A percentile compares a stretch with the other conserved stretches of the same genome.
phyloP scores from a whole-genome alignment of 805 yeast species.

The Candida railenensis region DNA sequence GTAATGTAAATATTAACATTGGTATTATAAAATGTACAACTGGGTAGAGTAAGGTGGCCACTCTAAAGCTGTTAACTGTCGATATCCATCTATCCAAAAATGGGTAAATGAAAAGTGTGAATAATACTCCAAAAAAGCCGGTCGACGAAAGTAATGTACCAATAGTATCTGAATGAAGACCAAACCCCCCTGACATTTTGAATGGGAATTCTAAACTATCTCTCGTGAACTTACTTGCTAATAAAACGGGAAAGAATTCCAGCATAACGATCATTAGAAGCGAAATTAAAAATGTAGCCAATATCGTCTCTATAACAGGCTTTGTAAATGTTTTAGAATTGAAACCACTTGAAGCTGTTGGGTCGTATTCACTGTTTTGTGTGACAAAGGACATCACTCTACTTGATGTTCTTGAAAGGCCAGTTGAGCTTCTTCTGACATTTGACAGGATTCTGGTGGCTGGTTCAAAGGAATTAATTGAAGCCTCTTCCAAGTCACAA shows the following conservation, averaged over 20 bases:
- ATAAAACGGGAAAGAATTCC: constrained; percentile 56
- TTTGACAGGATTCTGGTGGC: neutral
- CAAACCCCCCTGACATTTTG: constrained; percentile 52
- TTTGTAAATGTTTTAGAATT: constrained; percentile 24
- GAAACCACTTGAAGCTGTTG: constrained; percentile 12
- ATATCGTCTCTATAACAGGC: constrained; percentile 28
- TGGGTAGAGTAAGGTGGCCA: constrained; percentile 42
- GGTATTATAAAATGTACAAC: constrained; percentile 47
- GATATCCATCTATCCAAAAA: constrained; percentile 47
- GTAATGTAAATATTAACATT: constrained; percentile 43
- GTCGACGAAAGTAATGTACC: constrained; percentile 52
- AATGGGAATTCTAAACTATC: constrained; percentile 45
- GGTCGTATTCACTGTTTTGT: constrained; percentile 5
- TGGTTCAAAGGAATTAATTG: neutral
- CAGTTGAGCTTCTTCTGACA: constrained; percentile 4
- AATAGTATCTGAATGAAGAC: constrained; percentile 43
- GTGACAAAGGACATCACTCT: constrained; percentile 1
- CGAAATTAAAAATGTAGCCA: constrained; percentile 42
- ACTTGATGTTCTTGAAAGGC: constrained; percentile 7
- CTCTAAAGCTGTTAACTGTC: constrained; percentile 43
- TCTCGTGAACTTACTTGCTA: constrained; percentile 34
- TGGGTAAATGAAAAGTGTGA: constrained; percentile 52
- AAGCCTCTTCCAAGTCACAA: neutral
- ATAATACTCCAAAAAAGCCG: constrained; percentile 52
- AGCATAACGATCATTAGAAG: constrained; percentile 49